Base-by-base conservation (phyloP, 1,284 basidiomycete species). In the Gymnopus androsaceus region DNA sequence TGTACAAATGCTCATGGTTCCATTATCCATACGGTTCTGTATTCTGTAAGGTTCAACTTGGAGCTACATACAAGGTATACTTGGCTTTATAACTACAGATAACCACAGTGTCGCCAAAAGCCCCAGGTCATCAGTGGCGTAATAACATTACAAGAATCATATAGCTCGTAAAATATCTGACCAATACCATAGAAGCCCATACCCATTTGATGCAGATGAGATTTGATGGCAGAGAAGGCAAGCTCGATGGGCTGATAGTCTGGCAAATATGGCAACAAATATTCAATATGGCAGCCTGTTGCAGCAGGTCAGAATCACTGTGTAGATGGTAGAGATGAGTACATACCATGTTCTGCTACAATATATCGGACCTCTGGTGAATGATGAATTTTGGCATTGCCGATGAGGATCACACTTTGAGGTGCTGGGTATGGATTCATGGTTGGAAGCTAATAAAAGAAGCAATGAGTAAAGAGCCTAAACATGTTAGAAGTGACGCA, bases 331-430 rank as follows among this genome's bases (percentile, higher is more conserved):
- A 14, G 14, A 6, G 14, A 33, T 33, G 14, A 15, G 19, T 21
- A 47, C 23, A 64, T 60, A 58, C 40, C 37, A 19, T 3, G 17
- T n/a, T 54, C 42, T 38, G 61, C 40, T 56, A 70, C 63, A 28
- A 66, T 30, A 15, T 69, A 63, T 3, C 59, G 23, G 11, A 71
- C 57, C 15, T 58, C 51, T 8, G 53, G 60, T 19, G 55, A 45
- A 40, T 71, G 64, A 53, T 72, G 70, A 37, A 72, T 72, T 0
- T 57, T 33, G 44, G 65, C 67, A 57, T 74, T 73, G 53, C 73
- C 72, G 63, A 74, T 67, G 11, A 73, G 55, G 46, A 73, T 62
- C 1, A 73, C 68, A 27, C 65, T 69, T 31, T 67, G 67, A 1
- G 61, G 61, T 1, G 19, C 56, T 1, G 66, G 68, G 28, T 53